These are phyloP conservation scores for Syzygium aqueum DNA, from an alignment of 345 rosid genomes.

Conservation along the genomic window DNA sequence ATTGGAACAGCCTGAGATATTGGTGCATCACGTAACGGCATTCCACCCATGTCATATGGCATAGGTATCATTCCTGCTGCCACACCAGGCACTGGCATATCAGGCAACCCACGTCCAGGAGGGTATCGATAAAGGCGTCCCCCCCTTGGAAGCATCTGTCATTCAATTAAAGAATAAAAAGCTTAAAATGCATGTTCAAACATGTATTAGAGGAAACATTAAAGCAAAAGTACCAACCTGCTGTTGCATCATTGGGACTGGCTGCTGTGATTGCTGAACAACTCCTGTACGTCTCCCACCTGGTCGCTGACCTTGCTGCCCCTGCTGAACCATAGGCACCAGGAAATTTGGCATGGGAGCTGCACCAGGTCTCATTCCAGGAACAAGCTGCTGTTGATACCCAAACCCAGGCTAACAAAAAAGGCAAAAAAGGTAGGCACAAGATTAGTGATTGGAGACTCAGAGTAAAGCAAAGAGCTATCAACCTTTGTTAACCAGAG, in stretches of 20 bases:
- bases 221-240: constrained; percentile 36
- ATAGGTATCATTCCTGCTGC: constrained; percentile 69
- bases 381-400: constrained; percentile 90
- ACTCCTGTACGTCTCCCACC: constrained; percentile 64
- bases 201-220: not conserved
- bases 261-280: constrained; percentile 72
- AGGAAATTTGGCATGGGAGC: constrained; percentile 70
- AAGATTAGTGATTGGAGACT: not conserved
- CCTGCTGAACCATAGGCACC: constrained; percentile 89
- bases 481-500: not conserved
- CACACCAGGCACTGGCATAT: constrained; percentile 50
- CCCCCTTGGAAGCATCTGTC: constrained; percentile 82
- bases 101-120: constrained; percentile 75
- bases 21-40: constrained; percentile 52
- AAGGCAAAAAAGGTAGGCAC: not conserved
- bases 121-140: constrained; percentile 70
- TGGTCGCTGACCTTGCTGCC: constrained; percentile 85
- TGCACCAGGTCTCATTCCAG: constrained; percentile 84
- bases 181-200: not conserved
- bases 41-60: constrained; percentile 62
- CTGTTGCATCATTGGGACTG: constrained; percentile 71
- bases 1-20: constrained; percentile 64
- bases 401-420: constrained; percentile 73
- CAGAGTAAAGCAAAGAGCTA: not conserved
- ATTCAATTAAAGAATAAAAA: not conserved